Evolutionary conservation across 345 rosid genomes (phyloP).

Genomic region (Kandelia obovata): DNA sequence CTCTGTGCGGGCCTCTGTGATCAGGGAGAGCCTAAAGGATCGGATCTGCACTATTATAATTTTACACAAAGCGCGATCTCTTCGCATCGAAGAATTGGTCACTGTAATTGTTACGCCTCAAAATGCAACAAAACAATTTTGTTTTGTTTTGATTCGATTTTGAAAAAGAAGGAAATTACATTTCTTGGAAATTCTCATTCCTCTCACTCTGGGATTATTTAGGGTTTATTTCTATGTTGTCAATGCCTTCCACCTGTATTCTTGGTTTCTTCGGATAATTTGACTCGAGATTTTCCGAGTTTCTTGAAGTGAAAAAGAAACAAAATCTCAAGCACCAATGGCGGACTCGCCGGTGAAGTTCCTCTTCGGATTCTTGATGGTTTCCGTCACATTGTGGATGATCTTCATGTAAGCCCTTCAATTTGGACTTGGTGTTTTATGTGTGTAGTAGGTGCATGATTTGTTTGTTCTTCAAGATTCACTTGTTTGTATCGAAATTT

Average conservation of each 20-base stretch:
- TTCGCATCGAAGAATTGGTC: conserved; percentile 28
- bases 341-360: conserved; percentile 89
- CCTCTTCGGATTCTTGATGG: conserved; percentile 75
- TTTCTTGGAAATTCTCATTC: conserved; percentile 15
- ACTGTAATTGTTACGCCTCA: neutral
- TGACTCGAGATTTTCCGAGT: conserved; percentile 20
- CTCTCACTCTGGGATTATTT: conserved; percentile 7
- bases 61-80: conserved; percentile 22
- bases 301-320: conserved; percentile 8
- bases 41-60: conserved; percentile 48
- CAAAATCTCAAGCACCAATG: conserved; percentile 36
- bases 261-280: conserved; percentile 17
- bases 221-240: conserved; percentile 4
- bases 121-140: conserved; percentile 18
- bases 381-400: conserved; percentile 76
- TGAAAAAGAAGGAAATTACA: neutral
- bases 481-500: neutral
- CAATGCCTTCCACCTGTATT: conserved; percentile 19
- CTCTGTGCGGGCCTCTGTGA: conserved; percentile 16
- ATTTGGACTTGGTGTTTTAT: neutral
- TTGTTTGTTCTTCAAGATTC: neutral
- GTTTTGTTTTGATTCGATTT: neutral
- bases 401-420: conserved; percentile 68
- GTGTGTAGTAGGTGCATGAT: neutral
- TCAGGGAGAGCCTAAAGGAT: conserved; percentile 50